Percentiles rank a stretch among this genome's conserved stretches.
Conservation (phyloP, 495 filamentous ascomycete genomes). For the Hyaloscypha variabilis region DNA sequence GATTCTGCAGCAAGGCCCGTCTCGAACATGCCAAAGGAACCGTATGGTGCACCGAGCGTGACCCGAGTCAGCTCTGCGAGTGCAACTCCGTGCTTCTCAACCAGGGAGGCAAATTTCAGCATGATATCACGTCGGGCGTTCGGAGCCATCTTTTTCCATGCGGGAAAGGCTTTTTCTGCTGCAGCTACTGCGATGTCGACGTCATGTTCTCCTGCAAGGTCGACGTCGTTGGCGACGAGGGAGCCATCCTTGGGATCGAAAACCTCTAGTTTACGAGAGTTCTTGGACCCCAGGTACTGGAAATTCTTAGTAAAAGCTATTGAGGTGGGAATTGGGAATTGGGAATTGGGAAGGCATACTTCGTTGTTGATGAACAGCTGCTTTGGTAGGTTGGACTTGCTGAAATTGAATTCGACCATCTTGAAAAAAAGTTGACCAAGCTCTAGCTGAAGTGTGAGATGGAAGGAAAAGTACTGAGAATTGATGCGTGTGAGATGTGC, state of each 20-base stretch:
- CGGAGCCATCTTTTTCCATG: constrained; percentile 68
- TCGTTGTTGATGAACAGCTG: constrained; percentile 51
- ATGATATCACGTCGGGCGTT: constrained; percentile 70
- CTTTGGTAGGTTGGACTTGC: constrained; percentile 39
- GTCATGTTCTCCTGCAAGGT: constrained; percentile 53
- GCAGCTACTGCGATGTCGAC: constrained; percentile 59
- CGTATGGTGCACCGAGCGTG: constrained; percentile 39
- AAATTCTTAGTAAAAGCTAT: too few relatives aligned
- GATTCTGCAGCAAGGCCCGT: constrained; percentile 32
- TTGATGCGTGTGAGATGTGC: too few relatives aligned
- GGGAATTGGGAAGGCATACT: constrained; percentile 11
- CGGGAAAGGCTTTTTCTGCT: constrained; percentile 69
- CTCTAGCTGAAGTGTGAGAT: too few relatives aligned
- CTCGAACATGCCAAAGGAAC: constrained; percentile 34
- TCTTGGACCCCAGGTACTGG: constrained; percentile 43
- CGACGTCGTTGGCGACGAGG: constrained; percentile 46
- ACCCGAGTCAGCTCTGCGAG: constrained; percentile 39
- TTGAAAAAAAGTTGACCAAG: neutral
- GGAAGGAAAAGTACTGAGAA: too few relatives aligned
- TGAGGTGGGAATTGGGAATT: too few relatives aligned
- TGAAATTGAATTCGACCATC: constrained; percentile 37
- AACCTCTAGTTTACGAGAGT: constrained; percentile 39
- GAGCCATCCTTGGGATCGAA: constrained; percentile 43
- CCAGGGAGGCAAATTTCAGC: constrained; percentile 65
- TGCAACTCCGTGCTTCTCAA: constrained; percentile 37